Evolutionary conservation across 139 green algal species (phyloP).

Genomic region (Penium margaritaceum): DNA sequence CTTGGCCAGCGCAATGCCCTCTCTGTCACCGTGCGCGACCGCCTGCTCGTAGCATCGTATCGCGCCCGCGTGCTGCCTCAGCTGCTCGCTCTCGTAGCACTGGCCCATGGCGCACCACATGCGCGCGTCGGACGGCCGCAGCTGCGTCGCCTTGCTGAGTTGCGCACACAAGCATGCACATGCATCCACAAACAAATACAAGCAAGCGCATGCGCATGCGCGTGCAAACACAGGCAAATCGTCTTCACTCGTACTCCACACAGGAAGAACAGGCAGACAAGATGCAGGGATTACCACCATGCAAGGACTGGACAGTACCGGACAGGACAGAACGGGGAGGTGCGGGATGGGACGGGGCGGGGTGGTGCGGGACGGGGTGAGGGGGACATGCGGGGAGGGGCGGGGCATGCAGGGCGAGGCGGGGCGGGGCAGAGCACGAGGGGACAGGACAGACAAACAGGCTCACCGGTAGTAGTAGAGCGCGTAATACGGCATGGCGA

Average conservation of each 20-base stretch:
- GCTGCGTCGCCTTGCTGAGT: neutral
- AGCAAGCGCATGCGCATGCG: too few relatives aligned
- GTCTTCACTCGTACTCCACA: too few relatives aligned
- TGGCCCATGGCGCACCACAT: conserved; percentile 97
- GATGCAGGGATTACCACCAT: too few relatives aligned
- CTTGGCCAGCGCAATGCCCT: conserved; percentile 77
- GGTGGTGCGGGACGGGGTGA: neutral
- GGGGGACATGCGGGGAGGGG: too few relatives aligned
- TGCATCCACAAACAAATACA: too few relatives aligned
- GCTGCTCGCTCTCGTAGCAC: conserved; percentile 75
- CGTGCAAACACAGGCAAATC: too few relatives aligned
- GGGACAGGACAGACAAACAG: too few relatives aligned
- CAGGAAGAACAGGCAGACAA: too few relatives aligned
- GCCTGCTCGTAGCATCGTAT: conserved; percentile 67
- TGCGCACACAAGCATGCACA: too few relatives aligned
- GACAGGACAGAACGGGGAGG: neutral
- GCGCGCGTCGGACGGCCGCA: conserved; percentile 65
- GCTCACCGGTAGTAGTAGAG: conserved; percentile 78
- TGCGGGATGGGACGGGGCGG: neutral
- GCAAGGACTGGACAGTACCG: too few relatives aligned
- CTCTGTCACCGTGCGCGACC: conserved; percentile 59
- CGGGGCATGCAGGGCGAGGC: conserved; percentile 5
- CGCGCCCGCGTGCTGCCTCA: conserved; percentile 54
- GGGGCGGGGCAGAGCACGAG: neutral
- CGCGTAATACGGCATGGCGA: conserved; percentile 78